A percentile compares a stretch with the other conserved stretches of the same genome.
Evolutionary conservation across 805 yeast species (phyloP).

Genomic region (Metschnikowia vanudenii): DNA sequence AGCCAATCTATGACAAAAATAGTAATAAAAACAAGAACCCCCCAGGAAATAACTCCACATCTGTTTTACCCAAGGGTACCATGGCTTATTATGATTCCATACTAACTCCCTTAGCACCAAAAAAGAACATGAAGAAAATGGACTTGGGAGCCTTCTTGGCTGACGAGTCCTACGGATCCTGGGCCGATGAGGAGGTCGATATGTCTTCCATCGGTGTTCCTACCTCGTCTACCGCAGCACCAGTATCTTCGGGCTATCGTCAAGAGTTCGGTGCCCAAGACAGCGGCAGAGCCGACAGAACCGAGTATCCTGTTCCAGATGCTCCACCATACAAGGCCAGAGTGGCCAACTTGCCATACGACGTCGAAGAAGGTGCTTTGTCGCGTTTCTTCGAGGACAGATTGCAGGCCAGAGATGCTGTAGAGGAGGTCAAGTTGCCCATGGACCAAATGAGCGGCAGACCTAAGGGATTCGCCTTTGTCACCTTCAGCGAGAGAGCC

Average conservation of each 20-base stretch:
- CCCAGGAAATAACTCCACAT: too few species aligned
- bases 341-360: constrained; percentile 83
- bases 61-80: too few species aligned
- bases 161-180: constrained; percentile 70
- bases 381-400: constrained; percentile 60
- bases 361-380: constrained; percentile 63
- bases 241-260: constrained; percentile 11
- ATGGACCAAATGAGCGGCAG: constrained; percentile 62
- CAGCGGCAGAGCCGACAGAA: constrained; percentile 47
- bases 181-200: constrained; percentile 86
- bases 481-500: constrained; percentile 47
- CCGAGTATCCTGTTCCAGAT: constrained; percentile 84
- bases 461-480: constrained; percentile 57
- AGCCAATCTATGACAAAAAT: too few species aligned
- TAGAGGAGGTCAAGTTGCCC: constrained; percentile 70
- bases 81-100: background rate
- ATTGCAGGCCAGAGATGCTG: constrained; percentile 48
- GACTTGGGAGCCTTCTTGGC: constrained; percentile 82
- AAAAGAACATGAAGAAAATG: constrained; percentile 65
- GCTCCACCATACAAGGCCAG: constrained; percentile 91
- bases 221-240: constrained; percentile 21
- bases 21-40: too few species aligned
- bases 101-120: constrained; percentile 34
- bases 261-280: constrained; percentile 12
- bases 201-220: constrained; percentile 60